Percentiles rank a stretch among this genome's conserved stretches.
Conservation (phyloP, 768 basidiomycete species). For the Kwoniella mangroviensis region DNA sequence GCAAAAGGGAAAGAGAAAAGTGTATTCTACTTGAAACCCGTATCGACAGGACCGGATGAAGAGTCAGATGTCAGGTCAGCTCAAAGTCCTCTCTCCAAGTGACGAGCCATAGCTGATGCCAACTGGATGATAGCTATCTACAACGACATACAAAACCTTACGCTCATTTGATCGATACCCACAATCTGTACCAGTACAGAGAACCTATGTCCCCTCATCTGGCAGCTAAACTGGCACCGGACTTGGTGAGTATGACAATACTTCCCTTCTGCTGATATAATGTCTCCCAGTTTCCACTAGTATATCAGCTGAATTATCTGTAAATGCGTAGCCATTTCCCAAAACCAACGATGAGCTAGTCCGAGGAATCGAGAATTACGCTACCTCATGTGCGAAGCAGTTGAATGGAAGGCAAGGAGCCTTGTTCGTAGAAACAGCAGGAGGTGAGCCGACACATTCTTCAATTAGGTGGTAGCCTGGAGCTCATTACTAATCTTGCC, state of each 20-base stretch:
- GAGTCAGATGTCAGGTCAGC: constrained; percentile 83
- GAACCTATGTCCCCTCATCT: constrained; percentile 94
- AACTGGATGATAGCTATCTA: constrained; percentile 67
- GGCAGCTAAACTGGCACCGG: constrained; percentile 64
- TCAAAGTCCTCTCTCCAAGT: neutral
- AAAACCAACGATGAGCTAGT: constrained; percentile 69
- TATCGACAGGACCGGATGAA: constrained; percentile 79
- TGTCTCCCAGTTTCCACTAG: too few relatives aligned
- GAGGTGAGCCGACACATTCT: constrained; percentile 68
- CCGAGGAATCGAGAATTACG: constrained; percentile 67
- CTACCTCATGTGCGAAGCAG: constrained; percentile 63
- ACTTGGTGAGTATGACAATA: constrained; percentile 36
- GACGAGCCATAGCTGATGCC: neutral
- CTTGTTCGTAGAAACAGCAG: constrained; percentile 91
- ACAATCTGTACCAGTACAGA: constrained; percentile 80
- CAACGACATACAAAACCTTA: constrained; percentile 58
- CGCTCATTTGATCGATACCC: constrained; percentile 61
- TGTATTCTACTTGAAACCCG: constrained; percentile 70
- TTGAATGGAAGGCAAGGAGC: constrained; percentile 53
- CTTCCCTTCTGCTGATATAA: neutral
- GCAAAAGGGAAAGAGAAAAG: constrained; percentile 42
- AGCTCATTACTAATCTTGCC: constrained; percentile 6
- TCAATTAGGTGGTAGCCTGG: too few relatives aligned
- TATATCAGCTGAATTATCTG: too few relatives aligned
- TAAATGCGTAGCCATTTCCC: constrained; percentile 65